Conservation (phyloP, 1,284 basidiomycete species). For the Pseudozyma sp. region DNA sequence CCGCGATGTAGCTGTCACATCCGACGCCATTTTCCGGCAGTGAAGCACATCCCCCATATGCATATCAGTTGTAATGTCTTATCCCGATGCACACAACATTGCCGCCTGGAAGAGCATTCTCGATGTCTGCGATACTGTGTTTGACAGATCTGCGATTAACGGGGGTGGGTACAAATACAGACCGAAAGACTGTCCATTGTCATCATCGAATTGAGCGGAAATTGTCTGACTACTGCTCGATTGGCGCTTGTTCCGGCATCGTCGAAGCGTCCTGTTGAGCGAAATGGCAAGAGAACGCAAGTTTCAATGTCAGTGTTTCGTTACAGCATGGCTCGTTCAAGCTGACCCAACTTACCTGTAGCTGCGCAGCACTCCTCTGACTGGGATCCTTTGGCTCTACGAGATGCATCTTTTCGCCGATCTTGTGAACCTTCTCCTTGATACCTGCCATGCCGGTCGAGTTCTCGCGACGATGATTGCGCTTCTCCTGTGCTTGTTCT, state of each 20-base stretch:
- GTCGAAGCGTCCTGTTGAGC: conserved; percentile 48
- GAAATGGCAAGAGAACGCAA: no score
- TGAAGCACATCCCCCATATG: conserved; percentile 1
- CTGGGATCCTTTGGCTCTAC: conserved; percentile 49
- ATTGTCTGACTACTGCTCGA: conserved; percentile 3
- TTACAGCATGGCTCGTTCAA: no score
- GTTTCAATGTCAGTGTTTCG: neutral
- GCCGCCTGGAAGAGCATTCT: no score
- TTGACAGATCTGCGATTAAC: neutral
- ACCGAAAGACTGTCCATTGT: neutral
- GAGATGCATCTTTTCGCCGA: conserved; percentile 58
- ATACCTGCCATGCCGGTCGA: conserved; percentile 40
- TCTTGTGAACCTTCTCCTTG: conserved; percentile 54
- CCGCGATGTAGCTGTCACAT: conserved; percentile 74
- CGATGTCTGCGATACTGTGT: neutral
- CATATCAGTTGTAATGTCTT: no score
- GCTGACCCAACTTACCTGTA: conserved; percentile 34
- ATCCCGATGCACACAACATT: no score
- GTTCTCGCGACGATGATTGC: conserved; percentile 35
- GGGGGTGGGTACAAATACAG: neutral
- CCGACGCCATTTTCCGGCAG: conserved; percentile 70
- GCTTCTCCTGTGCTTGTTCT: conserved; percentile 28
- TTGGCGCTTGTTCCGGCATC: conserved; percentile 47
- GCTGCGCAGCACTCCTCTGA: conserved; percentile 43
- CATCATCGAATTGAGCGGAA: neutral